These are phyloP conservation scores for Hygrophila difformis DNA, from an alignment of 257 asterid species.

Conservation along the genomic window DNA sequence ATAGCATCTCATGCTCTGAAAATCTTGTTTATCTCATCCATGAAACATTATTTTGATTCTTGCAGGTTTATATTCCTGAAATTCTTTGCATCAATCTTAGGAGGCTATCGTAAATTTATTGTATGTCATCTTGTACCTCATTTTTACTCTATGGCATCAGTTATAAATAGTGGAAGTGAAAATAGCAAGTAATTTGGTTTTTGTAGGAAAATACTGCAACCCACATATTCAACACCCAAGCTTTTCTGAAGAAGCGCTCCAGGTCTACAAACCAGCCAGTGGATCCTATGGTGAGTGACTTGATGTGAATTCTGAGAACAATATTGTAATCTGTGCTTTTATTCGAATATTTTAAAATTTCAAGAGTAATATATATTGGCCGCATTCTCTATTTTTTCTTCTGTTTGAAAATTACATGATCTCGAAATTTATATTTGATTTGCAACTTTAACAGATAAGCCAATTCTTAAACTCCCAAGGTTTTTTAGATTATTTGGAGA, in stretches of 20 bases:
- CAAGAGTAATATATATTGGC: background rate
- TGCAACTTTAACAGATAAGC: constrained; percentile 55
- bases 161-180: too few relatives aligned
- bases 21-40: too few relatives aligned
- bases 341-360: background rate
- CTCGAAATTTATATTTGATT: constrained; percentile 13
- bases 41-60: constrained; percentile 11
- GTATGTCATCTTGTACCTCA: constrained; percentile 53
- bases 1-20: too few relatives aligned
- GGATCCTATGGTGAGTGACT: constrained; percentile 72
- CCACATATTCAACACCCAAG: constrained; percentile 82
- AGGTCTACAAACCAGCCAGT: constrained; percentile 89
- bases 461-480: constrained; percentile 92
- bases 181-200: background rate
- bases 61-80: constrained; percentile 83
- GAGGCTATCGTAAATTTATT: constrained; percentile 95
- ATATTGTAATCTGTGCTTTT: too few relatives aligned
- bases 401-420: too few relatives aligned
- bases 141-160: constrained; percentile 1
- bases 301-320: constrained; percentile 2
- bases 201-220: constrained; percentile 77
- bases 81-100: constrained; percentile 85
- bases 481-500: constrained; percentile 86
- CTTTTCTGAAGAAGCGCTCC: constrained; percentile 88
- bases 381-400: background rate